phyloP scores from a whole-genome alignment of 352 stramenopile genomes.

The Pythium monospermum region DNA sequence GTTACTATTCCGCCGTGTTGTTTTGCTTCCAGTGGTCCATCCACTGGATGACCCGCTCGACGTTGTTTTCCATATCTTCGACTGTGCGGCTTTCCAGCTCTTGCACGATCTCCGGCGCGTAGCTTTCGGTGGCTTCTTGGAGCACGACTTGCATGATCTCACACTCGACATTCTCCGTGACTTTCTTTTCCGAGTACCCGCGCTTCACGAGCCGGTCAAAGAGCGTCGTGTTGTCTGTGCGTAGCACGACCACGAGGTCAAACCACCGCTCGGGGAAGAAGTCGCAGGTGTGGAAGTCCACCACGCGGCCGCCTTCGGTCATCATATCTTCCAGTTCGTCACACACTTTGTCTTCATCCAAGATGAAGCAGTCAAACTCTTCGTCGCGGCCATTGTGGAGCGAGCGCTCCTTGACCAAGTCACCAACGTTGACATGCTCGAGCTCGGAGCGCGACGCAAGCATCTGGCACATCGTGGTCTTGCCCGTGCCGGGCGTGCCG shows the following conservation, averaged over 20 bases:
- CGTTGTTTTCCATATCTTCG: constrained; percentile 95
- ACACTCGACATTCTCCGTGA: constrained; percentile 95
- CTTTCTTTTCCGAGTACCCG: constrained; percentile 95
- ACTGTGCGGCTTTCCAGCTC: constrained; percentile 92
- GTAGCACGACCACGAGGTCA: constrained; percentile 91
- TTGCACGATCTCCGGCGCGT: constrained; percentile 94
- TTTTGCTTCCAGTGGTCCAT: constrained; percentile 88
- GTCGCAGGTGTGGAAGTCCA: constrained; percentile 97
- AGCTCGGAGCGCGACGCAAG: constrained; percentile 82
- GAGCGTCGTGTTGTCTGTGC: constrained; percentile 91
- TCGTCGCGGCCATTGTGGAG: constrained; percentile 89
- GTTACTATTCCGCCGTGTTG: constrained; percentile 29
- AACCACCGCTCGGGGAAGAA: constrained; percentile 98
- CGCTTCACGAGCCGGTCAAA: constrained; percentile 83
- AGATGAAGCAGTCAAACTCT: constrained; percentile 94
- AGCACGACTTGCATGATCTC: constrained; percentile 99
- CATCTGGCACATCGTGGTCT: constrained; percentile 92
- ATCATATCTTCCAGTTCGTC: constrained; percentile 94
- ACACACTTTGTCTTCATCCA: constrained; percentile 97
- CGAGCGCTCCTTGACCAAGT: constrained; percentile 85
- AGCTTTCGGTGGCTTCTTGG: constrained; percentile 94
- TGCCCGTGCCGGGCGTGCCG: constrained; percentile 95
- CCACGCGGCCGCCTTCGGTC: constrained; percentile 84
- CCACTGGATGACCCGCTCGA: constrained; percentile 90
- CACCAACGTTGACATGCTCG: constrained; percentile 93